These are phyloP conservation scores for Flueggea neowawraea DNA, from an alignment of 441 rosid genomes.

Conservation along the genomic window DNA sequence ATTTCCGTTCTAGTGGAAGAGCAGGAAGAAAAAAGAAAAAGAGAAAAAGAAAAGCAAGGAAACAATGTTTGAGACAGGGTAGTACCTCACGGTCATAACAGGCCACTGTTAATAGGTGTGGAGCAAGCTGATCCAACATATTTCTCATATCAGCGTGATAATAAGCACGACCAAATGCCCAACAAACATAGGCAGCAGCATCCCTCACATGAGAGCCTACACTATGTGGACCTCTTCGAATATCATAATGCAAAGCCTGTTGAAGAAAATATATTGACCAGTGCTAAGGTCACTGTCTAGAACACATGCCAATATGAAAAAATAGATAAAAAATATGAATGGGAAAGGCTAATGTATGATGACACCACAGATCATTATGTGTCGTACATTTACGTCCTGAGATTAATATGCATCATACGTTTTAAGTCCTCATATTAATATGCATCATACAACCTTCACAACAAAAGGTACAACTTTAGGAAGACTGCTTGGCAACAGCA, in stretches of 20 bases:
- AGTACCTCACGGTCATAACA: slow-evolving; percentile 96
- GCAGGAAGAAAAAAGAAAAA: slow-evolving; percentile 9
- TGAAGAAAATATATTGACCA: slow-evolving; percentile 20
- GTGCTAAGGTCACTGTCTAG: background rate
- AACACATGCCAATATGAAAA: too few relatives aligned
- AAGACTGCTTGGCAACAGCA: slow-evolving; percentile 86
- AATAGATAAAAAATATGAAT: too few relatives aligned
- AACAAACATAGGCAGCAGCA: slow-evolving; percentile 99
- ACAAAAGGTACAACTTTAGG: slow-evolving; percentile 84
- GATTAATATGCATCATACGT: too few relatives aligned
- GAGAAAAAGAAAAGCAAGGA: slow-evolving; percentile 14
- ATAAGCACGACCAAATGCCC: slow-evolving; percentile 99
- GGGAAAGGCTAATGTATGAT: too few relatives aligned
- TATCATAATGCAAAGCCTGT: slow-evolving; percentile 95
- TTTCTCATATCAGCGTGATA: slow-evolving; percentile 74
- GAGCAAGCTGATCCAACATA: slow-evolving; percentile 82
- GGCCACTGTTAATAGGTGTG: slow-evolving; percentile 86
- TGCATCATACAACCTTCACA: slow-evolving; percentile 57
- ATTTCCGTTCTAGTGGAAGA: slow-evolving; percentile 8
- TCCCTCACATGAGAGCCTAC: slow-evolving; percentile 99
- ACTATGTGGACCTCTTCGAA: slow-evolving; percentile 98
- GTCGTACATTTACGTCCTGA: too few relatives aligned
- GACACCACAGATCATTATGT: too few relatives aligned
- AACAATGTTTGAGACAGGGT: slow-evolving; percentile 13
- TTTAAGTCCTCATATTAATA: background rate